These are phyloP conservation scores for Yamadazyma sp. DNA, from an alignment of 1,139 yeast genomes.

Conservation along the genomic window DNA sequence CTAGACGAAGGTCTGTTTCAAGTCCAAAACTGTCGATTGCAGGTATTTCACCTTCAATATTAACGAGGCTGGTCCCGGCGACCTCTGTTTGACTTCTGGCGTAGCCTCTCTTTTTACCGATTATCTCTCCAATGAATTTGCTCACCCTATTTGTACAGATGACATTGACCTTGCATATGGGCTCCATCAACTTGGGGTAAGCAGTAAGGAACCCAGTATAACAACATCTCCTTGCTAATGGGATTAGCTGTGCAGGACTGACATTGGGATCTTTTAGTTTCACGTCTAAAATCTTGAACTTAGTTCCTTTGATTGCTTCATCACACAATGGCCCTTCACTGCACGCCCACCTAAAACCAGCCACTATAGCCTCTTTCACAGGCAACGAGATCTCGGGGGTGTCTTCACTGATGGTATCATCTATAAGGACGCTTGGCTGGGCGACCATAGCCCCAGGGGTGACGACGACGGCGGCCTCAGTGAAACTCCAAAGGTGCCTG, in stretches of 20 bases:
- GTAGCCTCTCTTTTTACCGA: constrained; percentile 64
- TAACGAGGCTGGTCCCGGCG: constrained; percentile 71
- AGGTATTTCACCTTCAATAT: constrained; percentile 68
- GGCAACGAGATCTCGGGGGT: constrained; percentile 63
- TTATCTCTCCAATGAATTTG: constrained; percentile 45
- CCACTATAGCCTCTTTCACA: constrained; percentile 55
- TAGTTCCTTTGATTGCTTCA: constrained; percentile 72
- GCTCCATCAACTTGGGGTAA: constrained; percentile 79
- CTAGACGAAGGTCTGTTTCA: constrained; percentile 78
- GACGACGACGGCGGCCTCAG: constrained; percentile 21
- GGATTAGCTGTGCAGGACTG: constrained; percentile 76
- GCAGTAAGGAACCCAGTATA: constrained; percentile 81
- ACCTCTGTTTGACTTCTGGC: constrained; percentile 54
- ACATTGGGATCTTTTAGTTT: constrained; percentile 50
- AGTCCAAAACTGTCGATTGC: constrained; percentile 89
- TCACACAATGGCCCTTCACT: constrained; percentile 91
- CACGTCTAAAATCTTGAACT: constrained; percentile 71
- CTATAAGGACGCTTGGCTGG: constrained; percentile 60
- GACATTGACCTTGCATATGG: constrained; percentile 65
- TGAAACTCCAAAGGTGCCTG: constrained; percentile 77
- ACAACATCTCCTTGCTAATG: constrained; percentile 82
- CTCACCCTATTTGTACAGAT: constrained; percentile 53
- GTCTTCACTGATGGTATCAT: constrained; percentile 65
- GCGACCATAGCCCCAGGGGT: constrained; percentile 19
- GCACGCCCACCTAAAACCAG: constrained; percentile 84